Base-by-base conservation (phyloP, 106 monocot species). In the Apostasia shenzhenica region DNA sequence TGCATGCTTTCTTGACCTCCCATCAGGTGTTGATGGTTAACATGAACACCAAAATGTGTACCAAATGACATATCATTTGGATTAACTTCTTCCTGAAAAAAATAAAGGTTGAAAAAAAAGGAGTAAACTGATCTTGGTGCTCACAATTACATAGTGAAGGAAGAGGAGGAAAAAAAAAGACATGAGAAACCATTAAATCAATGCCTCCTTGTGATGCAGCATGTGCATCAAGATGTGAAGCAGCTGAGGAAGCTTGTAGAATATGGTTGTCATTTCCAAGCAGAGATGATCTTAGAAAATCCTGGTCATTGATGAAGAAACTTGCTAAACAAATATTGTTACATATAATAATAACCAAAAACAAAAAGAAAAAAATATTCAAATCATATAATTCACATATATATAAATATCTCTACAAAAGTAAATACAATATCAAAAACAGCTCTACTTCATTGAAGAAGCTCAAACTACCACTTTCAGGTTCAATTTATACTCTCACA, bases 61-160 rank as follows among this genome's bases (percentile, higher is more conserved):
- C 75, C 75, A 65, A 85, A 81, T 69, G 85, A 75, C 52, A 85
- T 51, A 8, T 80, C 80, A 72, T 75, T 75, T 55, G 75, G 59
- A 47, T 73, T 67, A 47, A 81, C 74, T 5, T 59, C 81, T 78
- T 81, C 85, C 85, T 85, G 70, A 56, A 57, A 13, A 14, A 39
- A 40, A 8, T 50, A 5, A 50, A 50, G 8, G 50, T 8, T 5
- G 50, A 60, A 40, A 12, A 12, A 0, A 59, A 61, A 59, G 39
- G 2, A 41, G 8, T 59, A 37, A 57, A 26, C 2, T 12, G 58
- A 59, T 5, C 37, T 26, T 26, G 26, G 40, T 38, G 40, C 14
- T 40, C 5, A 8, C 37, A 59, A 59, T 2, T 38, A 8, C 1
- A 8, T 8, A 41, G 41, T 59, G 40, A 1, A 41, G 37, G 37